Percentiles rank a stretch among this genome's conserved stretches.
Evolutionary conservation across 352 stramenopile genomes (phyloP).

Genomic region (Peronospora farinosa): DNA sequence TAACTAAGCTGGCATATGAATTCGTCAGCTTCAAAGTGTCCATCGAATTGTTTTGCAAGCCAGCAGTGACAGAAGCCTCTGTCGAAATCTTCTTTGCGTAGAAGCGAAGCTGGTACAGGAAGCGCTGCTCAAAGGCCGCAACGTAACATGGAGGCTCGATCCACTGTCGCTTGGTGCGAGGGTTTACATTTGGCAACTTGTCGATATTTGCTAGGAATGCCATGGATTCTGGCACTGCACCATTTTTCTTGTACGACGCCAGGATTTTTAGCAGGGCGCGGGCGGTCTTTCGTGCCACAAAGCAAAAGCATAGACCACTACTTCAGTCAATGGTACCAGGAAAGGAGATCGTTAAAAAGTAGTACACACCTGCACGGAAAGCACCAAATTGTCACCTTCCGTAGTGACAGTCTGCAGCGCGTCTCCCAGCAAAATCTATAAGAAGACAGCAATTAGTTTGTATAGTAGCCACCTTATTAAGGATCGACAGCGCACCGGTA

Average conservation of each 20-base stretch:
- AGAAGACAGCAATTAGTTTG: constrained; percentile 10
- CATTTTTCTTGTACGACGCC: constrained; percentile 21
- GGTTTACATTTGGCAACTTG: constrained; percentile 15
- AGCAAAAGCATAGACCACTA: neutral
- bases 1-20: constrained; percentile 43
- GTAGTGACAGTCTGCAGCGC: constrained; percentile 92
- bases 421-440: constrained; percentile 72
- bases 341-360: neutral
- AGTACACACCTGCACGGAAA: constrained; percentile 80
- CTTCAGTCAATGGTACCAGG: constrained; percentile 1
- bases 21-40: constrained; percentile 50
- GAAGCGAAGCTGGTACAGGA: constrained; percentile 42
- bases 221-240: constrained; percentile 26
- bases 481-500: constrained; percentile 14
- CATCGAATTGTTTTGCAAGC: constrained; percentile 52
- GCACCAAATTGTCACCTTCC: constrained; percentile 94
- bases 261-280: constrained; percentile 48
- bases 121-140: constrained; percentile 46
- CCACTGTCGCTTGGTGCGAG: constrained; percentile 31
- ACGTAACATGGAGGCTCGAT: constrained; percentile 44
- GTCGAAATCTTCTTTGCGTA: constrained; percentile 33
- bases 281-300: constrained; percentile 20
- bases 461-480: constrained; percentile 38
- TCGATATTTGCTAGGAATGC: constrained; percentile 44
- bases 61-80: constrained; percentile 25